phyloP scores from a whole-genome alignment of 208 protist genomes.

The Spongospora subterranea region DNA sequence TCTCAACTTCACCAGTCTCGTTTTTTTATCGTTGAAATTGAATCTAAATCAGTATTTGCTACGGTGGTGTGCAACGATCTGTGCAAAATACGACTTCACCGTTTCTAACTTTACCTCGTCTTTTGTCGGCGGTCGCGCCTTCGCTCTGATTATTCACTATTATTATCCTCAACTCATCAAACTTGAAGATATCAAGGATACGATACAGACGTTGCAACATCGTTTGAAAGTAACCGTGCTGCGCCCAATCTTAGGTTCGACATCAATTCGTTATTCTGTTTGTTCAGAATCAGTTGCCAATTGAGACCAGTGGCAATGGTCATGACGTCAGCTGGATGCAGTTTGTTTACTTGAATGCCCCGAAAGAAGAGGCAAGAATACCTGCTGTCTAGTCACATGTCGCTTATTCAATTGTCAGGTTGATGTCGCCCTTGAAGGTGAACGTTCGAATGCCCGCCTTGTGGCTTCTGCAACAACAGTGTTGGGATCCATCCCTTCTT shows the following conservation, averaged over 20 bases:
- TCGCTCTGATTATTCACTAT: conserved; percentile 4
- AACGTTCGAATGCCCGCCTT: not conserved
- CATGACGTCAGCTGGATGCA: not conserved
- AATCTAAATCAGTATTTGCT: conserved; percentile 4
- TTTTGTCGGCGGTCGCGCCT: not conserved
- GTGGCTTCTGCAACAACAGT: not conserved
- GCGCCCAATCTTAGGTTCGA: not conserved
- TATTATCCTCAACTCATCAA: conserved; percentile 39
- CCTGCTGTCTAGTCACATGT: not conserved
- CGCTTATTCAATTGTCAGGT: not conserved
- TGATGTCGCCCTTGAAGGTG: not conserved
- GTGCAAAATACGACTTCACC: not conserved
- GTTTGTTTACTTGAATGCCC: not conserved
- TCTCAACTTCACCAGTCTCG: not conserved
- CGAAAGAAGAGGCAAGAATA: not conserved
- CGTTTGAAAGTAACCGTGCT: not conserved
- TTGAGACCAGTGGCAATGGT: not conserved
- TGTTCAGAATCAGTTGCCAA: not conserved
- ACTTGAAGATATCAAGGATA: not conserved
- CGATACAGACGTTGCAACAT: not conserved
- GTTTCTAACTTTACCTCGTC: conserved; percentile 35
- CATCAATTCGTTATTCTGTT: not conserved
- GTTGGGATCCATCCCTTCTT: not conserved
- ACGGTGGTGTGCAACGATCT: conserved; percentile 13
- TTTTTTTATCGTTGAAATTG: not conserved